phyloP scores from a whole-genome alignment of 306 rosid species.

The Sechiopsis laciniata region DNA sequence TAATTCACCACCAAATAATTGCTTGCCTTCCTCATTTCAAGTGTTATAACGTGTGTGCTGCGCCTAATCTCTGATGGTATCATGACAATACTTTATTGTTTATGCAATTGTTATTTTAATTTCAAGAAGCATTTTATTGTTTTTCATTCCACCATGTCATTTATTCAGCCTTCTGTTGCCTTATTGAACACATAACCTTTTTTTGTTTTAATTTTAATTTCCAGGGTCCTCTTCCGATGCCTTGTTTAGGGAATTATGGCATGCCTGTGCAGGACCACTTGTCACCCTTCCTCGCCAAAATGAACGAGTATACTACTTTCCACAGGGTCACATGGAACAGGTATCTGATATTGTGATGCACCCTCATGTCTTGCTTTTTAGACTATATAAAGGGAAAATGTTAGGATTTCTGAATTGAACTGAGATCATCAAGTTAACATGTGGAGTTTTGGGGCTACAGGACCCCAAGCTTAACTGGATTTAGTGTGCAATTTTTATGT shows the following conservation, averaged over 20 bases:
- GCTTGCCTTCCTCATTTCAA: not conserved
- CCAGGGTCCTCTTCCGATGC: conserved; percentile 60
- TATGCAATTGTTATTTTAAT: not conserved
- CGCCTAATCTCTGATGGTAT: not conserved
- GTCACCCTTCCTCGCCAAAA: conserved; percentile 88
- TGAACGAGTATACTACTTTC: conserved; percentile 89
- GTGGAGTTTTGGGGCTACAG: not conserved
- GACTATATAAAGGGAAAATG: not conserved
- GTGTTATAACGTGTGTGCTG: not conserved
- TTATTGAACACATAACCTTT: too few species aligned
- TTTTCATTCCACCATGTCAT: too few species aligned
- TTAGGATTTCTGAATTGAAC: not conserved
- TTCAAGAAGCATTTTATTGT: not conserved
- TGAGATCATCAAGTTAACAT: not conserved
- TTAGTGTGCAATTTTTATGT: not conserved
- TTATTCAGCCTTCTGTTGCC: too few species aligned
- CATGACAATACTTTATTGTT: not conserved
- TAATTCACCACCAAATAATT: too few species aligned
- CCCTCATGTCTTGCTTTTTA: not conserved
- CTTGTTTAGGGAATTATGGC: conserved; percentile 89
- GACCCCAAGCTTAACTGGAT: not conserved
- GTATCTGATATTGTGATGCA: conserved; percentile 30
- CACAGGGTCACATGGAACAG: conserved; percentile 99
- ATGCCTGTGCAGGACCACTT: conserved; percentile 98
- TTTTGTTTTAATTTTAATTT: not conserved